Conservation (phyloP, 805 yeast species). For the Priceomyces fermenticarens region DNA sequence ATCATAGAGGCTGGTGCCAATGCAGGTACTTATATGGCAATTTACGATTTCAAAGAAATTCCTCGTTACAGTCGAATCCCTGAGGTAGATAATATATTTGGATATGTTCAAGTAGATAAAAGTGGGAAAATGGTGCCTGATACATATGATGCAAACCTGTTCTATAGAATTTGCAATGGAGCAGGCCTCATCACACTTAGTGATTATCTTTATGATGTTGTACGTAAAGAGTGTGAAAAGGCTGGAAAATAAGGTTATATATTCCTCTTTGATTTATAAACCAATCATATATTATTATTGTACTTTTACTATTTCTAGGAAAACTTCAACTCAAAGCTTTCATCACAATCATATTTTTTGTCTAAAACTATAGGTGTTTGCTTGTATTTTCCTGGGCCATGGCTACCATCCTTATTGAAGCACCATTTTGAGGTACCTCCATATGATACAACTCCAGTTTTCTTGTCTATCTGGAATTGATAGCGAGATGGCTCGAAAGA, state of each 20-base stretch:
- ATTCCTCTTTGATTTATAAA: too few relatives aligned
- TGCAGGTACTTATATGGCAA: slow-evolving; percentile 58
- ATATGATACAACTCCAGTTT: slow-evolving; percentile 46
- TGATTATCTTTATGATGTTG: slow-evolving; percentile 45
- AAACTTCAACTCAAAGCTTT: slow-evolving; percentile 3
- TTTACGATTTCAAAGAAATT: slow-evolving; percentile 64
- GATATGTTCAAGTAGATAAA: slow-evolving; percentile 60
- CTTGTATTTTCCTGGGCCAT: slow-evolving; percentile 20
- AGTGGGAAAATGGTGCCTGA: slow-evolving; percentile 53
- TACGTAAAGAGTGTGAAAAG: slow-evolving; percentile 28
- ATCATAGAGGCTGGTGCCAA: slow-evolving; percentile 54
- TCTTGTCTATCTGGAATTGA: slow-evolving; percentile 57
- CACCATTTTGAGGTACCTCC: slow-evolving; percentile 67
- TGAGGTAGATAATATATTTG: slow-evolving; percentile 66
- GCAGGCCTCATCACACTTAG: slow-evolving; percentile 53
- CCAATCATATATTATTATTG: too few relatives aligned
- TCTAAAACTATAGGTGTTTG: slow-evolving; percentile 20
- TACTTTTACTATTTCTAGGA: not conserved
- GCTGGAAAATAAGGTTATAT: too few relatives aligned
- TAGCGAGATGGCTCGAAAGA: slow-evolving; percentile 12
- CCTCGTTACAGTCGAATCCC: slow-evolving; percentile 68
- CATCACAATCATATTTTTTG: slow-evolving; percentile 14
- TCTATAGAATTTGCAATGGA: slow-evolving; percentile 52
- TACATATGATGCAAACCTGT: slow-evolving; percentile 54
- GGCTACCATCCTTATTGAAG: slow-evolving; percentile 37